Percentiles rank a stretch among this genome's conserved stretches.
Conservation (phyloP, 208 protist species). For the Leishmania aethiopica region DNA sequence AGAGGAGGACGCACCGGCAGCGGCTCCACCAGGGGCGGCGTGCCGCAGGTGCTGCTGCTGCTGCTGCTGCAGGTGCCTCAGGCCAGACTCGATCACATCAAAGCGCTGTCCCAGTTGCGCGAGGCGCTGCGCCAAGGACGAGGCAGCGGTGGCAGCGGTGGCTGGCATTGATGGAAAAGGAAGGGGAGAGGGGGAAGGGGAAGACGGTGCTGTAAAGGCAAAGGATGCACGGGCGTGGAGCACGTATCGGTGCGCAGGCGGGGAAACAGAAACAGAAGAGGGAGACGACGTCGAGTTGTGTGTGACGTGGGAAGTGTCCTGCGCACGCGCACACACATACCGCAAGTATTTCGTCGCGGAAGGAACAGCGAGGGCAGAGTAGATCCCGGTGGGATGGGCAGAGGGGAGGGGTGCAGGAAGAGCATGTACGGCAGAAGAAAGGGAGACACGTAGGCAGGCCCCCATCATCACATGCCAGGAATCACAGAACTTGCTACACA, state of each 20-base stretch:
- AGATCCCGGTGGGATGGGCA: background rate
- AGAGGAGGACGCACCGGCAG: background rate
- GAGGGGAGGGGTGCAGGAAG: background rate
- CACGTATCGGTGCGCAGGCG: background rate
- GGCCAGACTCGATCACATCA: slow-evolving; percentile 41
- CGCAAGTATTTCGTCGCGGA: background rate
- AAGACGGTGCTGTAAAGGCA: background rate
- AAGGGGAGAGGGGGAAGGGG: too few relatives aligned
- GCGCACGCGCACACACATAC: background rate
- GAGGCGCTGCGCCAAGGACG: slow-evolving; percentile 39
- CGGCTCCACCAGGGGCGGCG: background rate
- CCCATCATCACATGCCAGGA: background rate
- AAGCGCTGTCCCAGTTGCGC: slow-evolving; percentile 42
- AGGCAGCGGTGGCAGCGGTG: background rate
- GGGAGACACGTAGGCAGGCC: background rate
- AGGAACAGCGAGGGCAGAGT: background rate
- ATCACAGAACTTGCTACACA: background rate
- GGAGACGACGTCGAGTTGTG: background rate
- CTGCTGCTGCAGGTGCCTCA: slow-evolving; percentile 27
- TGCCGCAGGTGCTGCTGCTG: background rate
- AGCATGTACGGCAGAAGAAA: background rate
- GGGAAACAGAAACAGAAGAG: too few relatives aligned
- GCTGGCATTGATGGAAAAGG: background rate
- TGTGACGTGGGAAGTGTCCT: background rate
- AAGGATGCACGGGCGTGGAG: background rate